Evolutionary conservation across 139 green algal genomes (phyloP).

Genomic region (Chloropicon primus): DNA sequence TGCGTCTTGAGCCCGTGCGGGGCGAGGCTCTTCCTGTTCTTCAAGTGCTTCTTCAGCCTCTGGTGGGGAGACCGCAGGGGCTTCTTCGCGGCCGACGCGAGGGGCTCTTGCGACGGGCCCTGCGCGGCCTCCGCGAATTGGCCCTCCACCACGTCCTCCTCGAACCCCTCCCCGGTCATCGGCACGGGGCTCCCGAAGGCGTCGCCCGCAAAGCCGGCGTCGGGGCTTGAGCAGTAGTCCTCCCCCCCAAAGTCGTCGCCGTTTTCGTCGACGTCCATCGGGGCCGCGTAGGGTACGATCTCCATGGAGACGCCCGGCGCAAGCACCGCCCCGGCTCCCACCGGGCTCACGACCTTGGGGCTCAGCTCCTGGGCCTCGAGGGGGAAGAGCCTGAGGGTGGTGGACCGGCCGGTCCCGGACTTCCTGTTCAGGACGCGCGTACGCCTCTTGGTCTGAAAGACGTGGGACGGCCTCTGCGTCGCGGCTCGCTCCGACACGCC

Average conservation of each 20-base stretch:
- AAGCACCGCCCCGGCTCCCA: neutral
- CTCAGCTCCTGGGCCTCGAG: neutral
- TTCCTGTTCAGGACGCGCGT: neutral
- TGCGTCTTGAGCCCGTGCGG: neutral
- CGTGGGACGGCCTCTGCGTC: neutral
- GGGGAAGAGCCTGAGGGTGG: neutral
- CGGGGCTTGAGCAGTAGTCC: neutral
- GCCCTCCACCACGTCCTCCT: neutral
- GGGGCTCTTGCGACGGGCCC: no score
- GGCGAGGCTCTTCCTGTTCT: neutral
- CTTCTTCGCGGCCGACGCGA: neutral
- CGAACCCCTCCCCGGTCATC: neutral
- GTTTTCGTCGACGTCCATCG: neutral
- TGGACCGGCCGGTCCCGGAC: neutral
- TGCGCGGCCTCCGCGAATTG: no score
- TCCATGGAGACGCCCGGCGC: neutral
- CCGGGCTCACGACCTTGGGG: neutral
- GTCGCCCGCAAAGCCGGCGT: neutral
- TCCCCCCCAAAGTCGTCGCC: neutral
- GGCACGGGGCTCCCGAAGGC: neutral
- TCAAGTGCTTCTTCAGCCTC: neutral
- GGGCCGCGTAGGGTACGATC: neutral
- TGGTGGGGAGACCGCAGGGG: neutral
- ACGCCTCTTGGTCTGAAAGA: neutral
- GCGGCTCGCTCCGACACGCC: neutral